A percentile compares a stretch with the other conserved stretches of the same genome.
Conservation (phyloP, 2,329 filamentous ascomycete genomes). For the Epichloe gansuensis region DNA sequence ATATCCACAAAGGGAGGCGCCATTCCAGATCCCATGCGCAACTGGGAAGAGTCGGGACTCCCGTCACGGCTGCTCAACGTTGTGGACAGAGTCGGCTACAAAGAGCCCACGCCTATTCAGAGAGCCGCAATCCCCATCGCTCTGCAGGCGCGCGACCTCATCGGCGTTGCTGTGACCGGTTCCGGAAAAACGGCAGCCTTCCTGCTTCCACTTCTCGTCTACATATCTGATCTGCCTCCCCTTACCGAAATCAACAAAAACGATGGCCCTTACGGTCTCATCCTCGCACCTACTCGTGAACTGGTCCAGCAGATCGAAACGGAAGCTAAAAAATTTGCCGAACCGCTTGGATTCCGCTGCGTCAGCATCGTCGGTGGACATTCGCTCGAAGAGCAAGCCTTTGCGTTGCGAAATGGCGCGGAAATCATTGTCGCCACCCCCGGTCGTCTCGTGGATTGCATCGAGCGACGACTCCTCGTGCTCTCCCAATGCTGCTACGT, state of each 20-base stretch:
- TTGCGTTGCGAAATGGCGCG: constrained; percentile 77
- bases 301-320: constrained; percentile 94
- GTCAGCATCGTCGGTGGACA: constrained; percentile 98
- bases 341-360: constrained; percentile 80
- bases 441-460: constrained; percentile 91
- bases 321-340: constrained; percentile 86
- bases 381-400: constrained; percentile 85
- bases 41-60: constrained; percentile 74
- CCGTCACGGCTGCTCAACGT: constrained; percentile 69
- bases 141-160: constrained; percentile 83
- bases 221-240: constrained; percentile 83
- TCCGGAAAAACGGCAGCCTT: constrained; percentile 98
- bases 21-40: constrained; percentile 93
- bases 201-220: constrained; percentile 79
- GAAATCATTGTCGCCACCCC: constrained; percentile 99
- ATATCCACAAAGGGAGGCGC: constrained; percentile 86
- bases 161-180: constrained; percentile 94
- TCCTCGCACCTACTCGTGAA: constrained; percentile 91
- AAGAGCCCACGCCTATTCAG: constrained; percentile 83
- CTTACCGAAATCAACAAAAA: constrained; percentile 79
- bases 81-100: constrained; percentile 74
- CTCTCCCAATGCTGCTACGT: constrained; percentile 95
- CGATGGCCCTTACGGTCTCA: constrained; percentile 93
- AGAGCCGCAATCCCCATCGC: constrained; percentile 92
- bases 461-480: constrained; percentile 83